Base-by-base conservation (phyloP, 805 yeast genomes). In the Wickerhamiella parazyma region DNA sequence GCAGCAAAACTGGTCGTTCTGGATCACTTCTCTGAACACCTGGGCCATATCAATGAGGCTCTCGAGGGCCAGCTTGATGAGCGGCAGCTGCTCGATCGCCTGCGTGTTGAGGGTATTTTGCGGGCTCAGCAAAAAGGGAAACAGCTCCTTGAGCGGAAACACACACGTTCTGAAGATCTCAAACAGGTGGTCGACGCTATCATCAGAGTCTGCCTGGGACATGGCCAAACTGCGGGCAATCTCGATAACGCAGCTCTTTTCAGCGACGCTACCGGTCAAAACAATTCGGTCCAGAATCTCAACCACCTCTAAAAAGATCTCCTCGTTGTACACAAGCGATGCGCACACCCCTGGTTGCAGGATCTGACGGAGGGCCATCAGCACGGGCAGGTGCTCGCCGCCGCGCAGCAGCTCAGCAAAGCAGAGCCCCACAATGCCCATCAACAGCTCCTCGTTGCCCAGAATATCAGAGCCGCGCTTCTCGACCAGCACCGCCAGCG, bases 371-470 rank as follows among this genome's bases (percentile, higher is more conserved):
- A 87, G 58, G 0, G 80, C 76, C 2, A 64, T 63, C 10, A 64
- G 41, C 2, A 77, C 71, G 24, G 60, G 55, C 24, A 55, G 45
- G 20, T 39, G 58, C 26, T 47, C 44, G 24, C 59, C 60, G 6
- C 63, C 60, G 40, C 70, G 71, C 38, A 80, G 70, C 48, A 86
- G 66, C 0, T 80, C 73, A 52, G 83, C 94, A 38, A 86, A 69
- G 57, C 95, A 84, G 51, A 83, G 81, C 9, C 95, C 82, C 62
- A 80, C 82, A 33, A 87, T 59, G 24, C 86, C 78, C 60, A 81
- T 78, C 51, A 86, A 81, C 8, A 35, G 48, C 9, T 49, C 52
- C 6, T 42, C 35, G 9, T 70, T 75, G 4, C 83, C 66, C 5
- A 64, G 58, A 16, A 80, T 65, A 10, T 67, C 56, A 0, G 60